A percentile compares a stretch with the other conserved stretches of the same genome.
Evolutionary conservation across 805 yeast genomes (phyloP).

Genomic region (Saccharomycopsis synnaedendra): DNA sequence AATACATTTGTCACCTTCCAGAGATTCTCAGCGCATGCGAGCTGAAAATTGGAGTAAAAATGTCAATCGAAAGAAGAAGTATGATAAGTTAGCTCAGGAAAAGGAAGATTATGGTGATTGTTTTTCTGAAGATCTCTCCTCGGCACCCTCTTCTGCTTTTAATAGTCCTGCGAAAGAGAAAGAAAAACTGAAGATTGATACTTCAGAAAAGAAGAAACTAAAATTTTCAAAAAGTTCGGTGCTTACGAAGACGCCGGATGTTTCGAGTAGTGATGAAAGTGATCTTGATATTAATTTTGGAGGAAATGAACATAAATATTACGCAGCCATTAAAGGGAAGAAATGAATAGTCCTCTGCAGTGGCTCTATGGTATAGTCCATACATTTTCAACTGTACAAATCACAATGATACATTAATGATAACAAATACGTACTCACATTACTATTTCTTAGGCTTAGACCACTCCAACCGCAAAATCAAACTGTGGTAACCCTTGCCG

Average conservation of each 20-base stretch:
- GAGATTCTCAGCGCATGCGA: conserved; percentile 21
- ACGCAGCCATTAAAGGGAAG: neutral
- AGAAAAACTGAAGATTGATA: neutral
- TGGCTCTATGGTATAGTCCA: too few relatives aligned
- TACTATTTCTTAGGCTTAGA: conserved; percentile 31
- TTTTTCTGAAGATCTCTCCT: conserved; percentile 1
- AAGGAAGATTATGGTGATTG: conserved; percentile 8
- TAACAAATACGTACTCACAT: too few relatives aligned
- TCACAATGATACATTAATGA: too few relatives aligned
- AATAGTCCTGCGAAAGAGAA: neutral
- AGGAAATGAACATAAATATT: conserved; percentile 6
- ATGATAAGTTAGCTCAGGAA: conserved; percentile 20
- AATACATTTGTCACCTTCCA: conserved; percentile 24
- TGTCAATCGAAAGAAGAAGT: conserved; percentile 20
- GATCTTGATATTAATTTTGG: conserved; percentile 23
- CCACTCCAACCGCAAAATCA: conserved; percentile 63
- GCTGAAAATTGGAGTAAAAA: conserved; percentile 18
- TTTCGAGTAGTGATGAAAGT: conserved; percentile 15
- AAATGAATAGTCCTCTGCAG: too few relatives aligned
- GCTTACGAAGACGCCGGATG: neutral
- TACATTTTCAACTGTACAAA: too few relatives aligned
- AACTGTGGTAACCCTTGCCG: conserved; percentile 86
- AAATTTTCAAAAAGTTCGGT: neutral
- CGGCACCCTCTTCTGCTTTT: conserved; percentile 3
- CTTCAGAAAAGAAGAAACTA: neutral